Percentiles rank a stretch among this genome's conserved stretches.
phyloP scores from a whole-genome alignment of 148 eudicot species.

The Pharnaceum exiguum region DNA sequence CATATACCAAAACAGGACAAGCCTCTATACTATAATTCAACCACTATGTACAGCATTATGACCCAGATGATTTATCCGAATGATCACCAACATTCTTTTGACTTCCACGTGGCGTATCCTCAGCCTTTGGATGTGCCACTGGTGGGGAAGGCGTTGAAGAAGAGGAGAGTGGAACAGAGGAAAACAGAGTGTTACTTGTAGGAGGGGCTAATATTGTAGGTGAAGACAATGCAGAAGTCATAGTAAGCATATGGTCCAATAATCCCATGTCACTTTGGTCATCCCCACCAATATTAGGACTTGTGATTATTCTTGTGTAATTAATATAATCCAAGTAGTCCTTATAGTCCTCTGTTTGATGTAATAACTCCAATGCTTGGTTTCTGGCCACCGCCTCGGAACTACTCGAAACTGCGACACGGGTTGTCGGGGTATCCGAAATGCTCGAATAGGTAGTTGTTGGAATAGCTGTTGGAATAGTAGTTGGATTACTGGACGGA shows the following conservation, averaged over 20 bases:
- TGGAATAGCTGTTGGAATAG: neutral
- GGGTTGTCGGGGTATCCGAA: conserved; percentile 10
- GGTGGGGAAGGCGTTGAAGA: neutral
- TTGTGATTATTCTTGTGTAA: conserved; percentile 23
- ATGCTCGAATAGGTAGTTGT: conserved; percentile 4
- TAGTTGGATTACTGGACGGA: neutral
- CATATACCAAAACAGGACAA: neutral
- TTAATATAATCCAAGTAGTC: conserved; percentile 26
- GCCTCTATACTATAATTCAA: neutral
- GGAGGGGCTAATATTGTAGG: conserved; percentile 4
- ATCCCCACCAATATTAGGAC: neutral
- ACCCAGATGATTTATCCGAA: conserved; percentile 15
- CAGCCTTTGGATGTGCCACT: neutral
- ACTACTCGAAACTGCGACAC: neutral
- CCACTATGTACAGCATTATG: neutral
- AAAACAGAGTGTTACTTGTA: conserved; percentile 14
- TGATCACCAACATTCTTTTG: conserved; percentile 6
- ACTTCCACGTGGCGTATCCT: conserved; percentile 21
- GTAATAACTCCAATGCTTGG: conserved; percentile 9
- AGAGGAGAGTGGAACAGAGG: conserved; percentile 16
- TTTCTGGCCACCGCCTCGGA: neutral
- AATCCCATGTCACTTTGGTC: conserved; percentile 7
- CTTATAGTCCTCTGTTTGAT: conserved; percentile 11
- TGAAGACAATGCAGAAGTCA: conserved; percentile 19
- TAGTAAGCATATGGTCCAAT: conserved; percentile 20